A percentile compares a stretch with the other conserved stretches of the same genome.
Conservation (phyloP, 2,329 filamentous ascomycete genomes). For the Ceratocystis smalleyi region DNA sequence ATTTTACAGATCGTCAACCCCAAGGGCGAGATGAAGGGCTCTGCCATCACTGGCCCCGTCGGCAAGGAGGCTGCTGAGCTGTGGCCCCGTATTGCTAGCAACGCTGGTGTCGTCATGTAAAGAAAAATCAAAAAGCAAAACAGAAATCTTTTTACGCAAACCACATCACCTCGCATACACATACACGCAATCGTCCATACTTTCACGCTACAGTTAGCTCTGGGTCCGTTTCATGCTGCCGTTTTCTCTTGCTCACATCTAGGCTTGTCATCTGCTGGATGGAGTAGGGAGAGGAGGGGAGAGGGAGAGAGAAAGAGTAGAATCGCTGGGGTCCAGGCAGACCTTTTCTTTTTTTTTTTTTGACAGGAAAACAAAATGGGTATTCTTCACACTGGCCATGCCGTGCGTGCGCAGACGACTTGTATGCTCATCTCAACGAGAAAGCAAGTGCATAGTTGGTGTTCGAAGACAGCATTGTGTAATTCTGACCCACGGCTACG, state of each 20-base stretch:
- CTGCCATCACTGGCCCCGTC: slow-evolving; percentile 95
- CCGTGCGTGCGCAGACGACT: background rate
- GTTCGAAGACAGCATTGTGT: background rate
- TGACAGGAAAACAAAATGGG: slow-evolving; percentile 7
- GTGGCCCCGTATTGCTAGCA: slow-evolving; percentile 99
- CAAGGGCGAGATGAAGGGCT: slow-evolving; percentile 99
- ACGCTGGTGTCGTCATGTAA: slow-evolving; percentile 99
- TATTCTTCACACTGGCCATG: background rate
- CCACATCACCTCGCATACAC: slow-evolving; percentile 12
- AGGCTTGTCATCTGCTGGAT: background rate
- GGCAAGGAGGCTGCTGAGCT: slow-evolving; percentile 99
- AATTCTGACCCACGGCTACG: background rate
- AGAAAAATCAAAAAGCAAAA: slow-evolving; percentile 22
- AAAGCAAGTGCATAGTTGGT: slow-evolving; percentile 6
- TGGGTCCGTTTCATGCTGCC: background rate
- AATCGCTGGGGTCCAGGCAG: background rate
- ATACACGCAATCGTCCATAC: slow-evolving; percentile 2
- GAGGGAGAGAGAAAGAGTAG: background rate
- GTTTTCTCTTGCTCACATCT: background rate
- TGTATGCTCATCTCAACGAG: slow-evolving; percentile 7
- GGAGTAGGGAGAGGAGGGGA: background rate
- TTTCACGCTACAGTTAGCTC: slow-evolving; percentile 1
- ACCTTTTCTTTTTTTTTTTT: slow-evolving; percentile 7
- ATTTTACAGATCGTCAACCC: slow-evolving; percentile 81
- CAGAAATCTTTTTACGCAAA: slow-evolving; percentile 19